Conservation (phyloP, 345 rosid genomes). For the Physaria fendleri region DNA sequence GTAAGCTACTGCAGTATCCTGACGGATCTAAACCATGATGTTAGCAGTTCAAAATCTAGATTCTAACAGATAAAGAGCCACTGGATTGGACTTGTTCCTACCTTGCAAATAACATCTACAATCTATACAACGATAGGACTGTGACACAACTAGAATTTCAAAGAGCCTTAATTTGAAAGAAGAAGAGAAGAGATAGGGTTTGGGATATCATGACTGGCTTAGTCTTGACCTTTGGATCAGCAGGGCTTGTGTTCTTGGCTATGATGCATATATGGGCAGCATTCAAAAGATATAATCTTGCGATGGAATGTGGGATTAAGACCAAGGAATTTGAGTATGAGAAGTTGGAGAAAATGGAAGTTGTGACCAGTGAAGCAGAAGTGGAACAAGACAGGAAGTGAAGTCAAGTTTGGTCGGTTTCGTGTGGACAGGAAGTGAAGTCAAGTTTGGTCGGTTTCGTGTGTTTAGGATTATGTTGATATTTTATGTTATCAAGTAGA, state of each 20-base stretch:
- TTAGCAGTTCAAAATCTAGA: background rate
- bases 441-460: conserved; percentile 26
- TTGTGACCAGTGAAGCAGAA: conserved; percentile 41
- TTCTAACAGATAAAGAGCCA: background rate
- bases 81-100: background rate
- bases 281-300: conserved; percentile 49
- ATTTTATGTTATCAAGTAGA: conserved; percentile 22
- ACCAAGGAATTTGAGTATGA: conserved; percentile 50
- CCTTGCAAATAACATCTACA: background rate
- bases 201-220: conserved; percentile 50
- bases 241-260: conserved; percentile 57
- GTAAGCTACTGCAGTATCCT: no score
- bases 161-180: background rate
- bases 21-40: background rate
- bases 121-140: background rate
- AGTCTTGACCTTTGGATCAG: conserved; percentile 54
- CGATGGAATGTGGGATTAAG: conserved; percentile 41
- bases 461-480: conserved; percentile 44
- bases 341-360: conserved; percentile 64
- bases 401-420: conserved; percentile 27
- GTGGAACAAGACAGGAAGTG: conserved; percentile 38
- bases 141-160: background rate
- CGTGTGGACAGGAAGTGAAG: conserved; percentile 40
- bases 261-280: conserved; percentile 62
- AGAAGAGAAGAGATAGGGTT: conserved; percentile 39